Conservation (phyloP, 83 land plant species). For the Diphasiastrum complanatum region DNA sequence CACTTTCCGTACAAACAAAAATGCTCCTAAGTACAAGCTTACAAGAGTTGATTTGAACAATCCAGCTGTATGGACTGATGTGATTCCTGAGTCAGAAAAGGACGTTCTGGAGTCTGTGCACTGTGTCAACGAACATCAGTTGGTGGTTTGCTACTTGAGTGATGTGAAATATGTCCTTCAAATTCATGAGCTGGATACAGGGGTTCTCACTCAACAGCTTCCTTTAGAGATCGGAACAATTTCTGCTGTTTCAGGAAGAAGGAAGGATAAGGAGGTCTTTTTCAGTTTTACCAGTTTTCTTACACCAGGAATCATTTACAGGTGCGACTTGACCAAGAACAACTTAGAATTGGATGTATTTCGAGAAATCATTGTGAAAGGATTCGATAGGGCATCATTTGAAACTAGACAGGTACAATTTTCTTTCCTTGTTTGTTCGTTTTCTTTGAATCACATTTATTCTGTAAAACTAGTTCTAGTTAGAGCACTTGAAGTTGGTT, state of each 20-base stretch:
- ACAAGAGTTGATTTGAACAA: constrained; percentile 62
- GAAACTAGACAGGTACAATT: constrained; percentile 64
- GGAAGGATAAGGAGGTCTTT: constrained; percentile 66
- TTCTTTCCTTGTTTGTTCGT: too few relatives aligned
- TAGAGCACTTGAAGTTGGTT: too few relatives aligned
- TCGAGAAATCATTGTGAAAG: constrained; percentile 59
- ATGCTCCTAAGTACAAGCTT: constrained; percentile 83
- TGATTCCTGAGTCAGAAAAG: constrained; percentile 56
- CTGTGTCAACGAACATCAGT: constrained; percentile 61
- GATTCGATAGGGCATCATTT: constrained; percentile 66
- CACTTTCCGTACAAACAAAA: constrained; percentile 80
- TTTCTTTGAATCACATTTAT: too few relatives aligned
- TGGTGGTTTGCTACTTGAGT: constrained; percentile 68
- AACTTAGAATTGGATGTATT: constrained; percentile 55
- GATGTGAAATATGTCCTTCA: constrained; percentile 86
- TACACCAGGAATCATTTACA: constrained; percentile 76
- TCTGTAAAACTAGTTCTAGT: too few relatives aligned
- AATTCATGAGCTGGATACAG: constrained; percentile 65
- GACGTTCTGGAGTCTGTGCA: constrained; percentile 65
- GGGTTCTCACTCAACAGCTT: constrained; percentile 42
- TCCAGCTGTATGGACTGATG: constrained; percentile 64
- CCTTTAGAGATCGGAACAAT: constrained; percentile 85
- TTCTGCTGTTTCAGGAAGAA: constrained; percentile 53
- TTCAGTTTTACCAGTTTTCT: constrained; percentile 82
- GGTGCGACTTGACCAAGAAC: constrained; percentile 49